These are phyloP conservation scores for Citrus reticulata DNA, from an alignment of 345 rosid genomes.

Conservation along the genomic window DNA sequence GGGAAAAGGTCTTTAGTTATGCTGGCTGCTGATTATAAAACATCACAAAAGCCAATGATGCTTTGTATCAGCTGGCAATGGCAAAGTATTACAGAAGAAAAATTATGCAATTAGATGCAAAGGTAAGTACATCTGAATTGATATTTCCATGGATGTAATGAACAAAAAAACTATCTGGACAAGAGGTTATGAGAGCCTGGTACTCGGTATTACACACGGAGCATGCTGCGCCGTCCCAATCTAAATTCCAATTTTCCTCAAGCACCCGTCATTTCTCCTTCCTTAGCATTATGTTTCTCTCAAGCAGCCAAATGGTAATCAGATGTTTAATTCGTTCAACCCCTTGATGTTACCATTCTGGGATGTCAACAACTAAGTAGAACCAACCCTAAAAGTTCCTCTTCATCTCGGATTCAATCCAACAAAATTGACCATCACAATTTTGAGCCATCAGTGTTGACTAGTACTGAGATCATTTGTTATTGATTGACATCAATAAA, in stretches of 20 bases:
- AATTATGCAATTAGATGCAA: neutral
- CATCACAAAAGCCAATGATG: neutral
- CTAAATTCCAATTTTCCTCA: neutral
- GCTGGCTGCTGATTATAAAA: neutral
- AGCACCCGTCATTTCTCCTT: neutral
- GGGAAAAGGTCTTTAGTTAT: neutral
- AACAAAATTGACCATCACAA: neutral
- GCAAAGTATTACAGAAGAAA: neutral
- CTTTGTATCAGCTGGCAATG: neutral
- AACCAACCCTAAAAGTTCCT: neutral
- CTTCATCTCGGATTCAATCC: neutral
- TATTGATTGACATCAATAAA: neutral
- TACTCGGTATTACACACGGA: neutral
- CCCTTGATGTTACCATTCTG: neutral
- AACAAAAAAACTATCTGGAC: neutral
- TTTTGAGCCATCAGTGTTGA: neutral
- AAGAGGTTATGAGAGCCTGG: neutral
- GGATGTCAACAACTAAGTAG: neutral
- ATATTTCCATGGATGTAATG: neutral
- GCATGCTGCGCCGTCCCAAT: neutral
- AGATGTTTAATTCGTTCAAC: neutral
- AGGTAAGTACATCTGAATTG: neutral
- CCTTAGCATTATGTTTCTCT: neutral
- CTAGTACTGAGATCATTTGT: neutral
- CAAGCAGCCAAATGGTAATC: neutral